A percentile compares a stretch with the other conserved stretches of the same genome.
Conservation (phyloP, 2,329 filamentous ascomycete species). For the Epichloe festucae region DNA sequence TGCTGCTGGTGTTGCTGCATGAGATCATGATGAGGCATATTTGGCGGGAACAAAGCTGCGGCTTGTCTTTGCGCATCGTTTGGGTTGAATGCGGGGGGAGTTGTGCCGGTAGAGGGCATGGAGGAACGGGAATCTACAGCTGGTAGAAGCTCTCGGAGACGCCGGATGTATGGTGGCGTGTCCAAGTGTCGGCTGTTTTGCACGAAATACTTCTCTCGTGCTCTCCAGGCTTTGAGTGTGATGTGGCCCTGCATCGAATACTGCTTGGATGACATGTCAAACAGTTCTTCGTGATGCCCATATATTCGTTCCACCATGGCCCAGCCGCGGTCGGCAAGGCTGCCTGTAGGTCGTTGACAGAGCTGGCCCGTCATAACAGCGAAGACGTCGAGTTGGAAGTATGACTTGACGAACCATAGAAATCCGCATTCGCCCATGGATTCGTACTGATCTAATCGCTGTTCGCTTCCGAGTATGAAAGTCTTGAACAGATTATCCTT, state of each 20-base stretch:
- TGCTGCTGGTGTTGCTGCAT: slow-evolving; percentile 4
- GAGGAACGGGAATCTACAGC: slow-evolving; percentile 23
- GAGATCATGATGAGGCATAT: neutral
- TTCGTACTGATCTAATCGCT: slow-evolving; percentile 31
- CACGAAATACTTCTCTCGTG: slow-evolving; percentile 30
- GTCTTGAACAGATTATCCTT: slow-evolving; percentile 45
- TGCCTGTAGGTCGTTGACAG: slow-evolving; percentile 33
- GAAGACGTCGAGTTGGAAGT: slow-evolving; percentile 45
- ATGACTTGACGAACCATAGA: slow-evolving; percentile 39
- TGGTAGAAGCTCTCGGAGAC: slow-evolving; percentile 30
- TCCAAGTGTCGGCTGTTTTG: slow-evolving; percentile 25
- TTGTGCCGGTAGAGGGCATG: slow-evolving; percentile 10
- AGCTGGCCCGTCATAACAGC: slow-evolving; percentile 42
- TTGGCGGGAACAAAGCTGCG: neutral
- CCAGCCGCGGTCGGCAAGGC: slow-evolving; percentile 42
- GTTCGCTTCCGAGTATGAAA: slow-evolving; percentile 34
- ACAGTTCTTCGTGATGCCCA: slow-evolving; percentile 35
- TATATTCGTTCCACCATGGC: slow-evolving; percentile 32
- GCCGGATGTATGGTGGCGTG: slow-evolving; percentile 32
- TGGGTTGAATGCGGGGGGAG: neutral
- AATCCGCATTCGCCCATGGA: slow-evolving; percentile 33
- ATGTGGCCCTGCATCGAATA: slow-evolving; percentile 33
- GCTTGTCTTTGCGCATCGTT: neutral
- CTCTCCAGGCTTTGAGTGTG: slow-evolving; percentile 38
- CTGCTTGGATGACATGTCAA: slow-evolving; percentile 32